Evolutionary conservation across 2,329 filamentous ascomycete species (phyloP).

Genomic region (Huntiella savannae): DNA sequence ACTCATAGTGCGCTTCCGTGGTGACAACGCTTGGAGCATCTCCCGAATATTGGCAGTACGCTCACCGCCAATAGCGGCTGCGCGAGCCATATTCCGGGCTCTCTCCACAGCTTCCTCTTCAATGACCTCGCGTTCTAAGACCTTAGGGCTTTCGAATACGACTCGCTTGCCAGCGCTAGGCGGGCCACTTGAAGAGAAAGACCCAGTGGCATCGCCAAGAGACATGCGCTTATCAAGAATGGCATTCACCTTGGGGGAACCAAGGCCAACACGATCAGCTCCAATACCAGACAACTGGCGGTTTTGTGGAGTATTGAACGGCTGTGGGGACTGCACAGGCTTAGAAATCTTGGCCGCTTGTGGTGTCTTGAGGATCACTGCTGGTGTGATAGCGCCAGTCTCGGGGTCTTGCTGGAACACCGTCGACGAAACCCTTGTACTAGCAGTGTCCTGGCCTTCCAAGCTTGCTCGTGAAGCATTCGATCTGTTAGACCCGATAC

Average conservation of each 20-base stretch:
- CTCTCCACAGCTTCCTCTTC: slow-evolving; percentile 44
- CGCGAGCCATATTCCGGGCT: slow-evolving; percentile 34
- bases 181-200: not conserved
- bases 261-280: slow-evolving; percentile 49
- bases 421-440: slow-evolving; percentile 1
- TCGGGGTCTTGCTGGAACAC: slow-evolving; percentile 34
- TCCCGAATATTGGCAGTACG: slow-evolving; percentile 50
- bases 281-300: slow-evolving; percentile 44
- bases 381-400: slow-evolving; percentile 41
- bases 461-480: not conserved
- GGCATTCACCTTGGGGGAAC: slow-evolving; percentile 54
- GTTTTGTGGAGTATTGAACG: slow-evolving; percentile 29
- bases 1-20: slow-evolving; percentile 48
- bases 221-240: slow-evolving; percentile 53
- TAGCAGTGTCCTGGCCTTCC: not conserved
- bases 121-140: slow-evolving; percentile 36
- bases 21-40: slow-evolving; percentile 60
- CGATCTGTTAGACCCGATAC: not conserved
- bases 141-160: slow-evolving; percentile 45
- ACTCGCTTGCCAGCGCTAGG: slow-evolving; percentile 30
- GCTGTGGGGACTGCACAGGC: too few species aligned
- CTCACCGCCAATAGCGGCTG: slow-evolving; percentile 32
- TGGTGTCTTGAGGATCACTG: slow-evolving; percentile 29
- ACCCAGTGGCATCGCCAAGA: slow-evolving; percentile 35
- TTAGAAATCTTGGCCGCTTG: too few species aligned